Evolutionary conservation across 2,329 filamentous ascomycete genomes (phyloP), one percentile per base, ranked within the genome.

Genomic region (Pestalotiopsis sp.): DNA sequence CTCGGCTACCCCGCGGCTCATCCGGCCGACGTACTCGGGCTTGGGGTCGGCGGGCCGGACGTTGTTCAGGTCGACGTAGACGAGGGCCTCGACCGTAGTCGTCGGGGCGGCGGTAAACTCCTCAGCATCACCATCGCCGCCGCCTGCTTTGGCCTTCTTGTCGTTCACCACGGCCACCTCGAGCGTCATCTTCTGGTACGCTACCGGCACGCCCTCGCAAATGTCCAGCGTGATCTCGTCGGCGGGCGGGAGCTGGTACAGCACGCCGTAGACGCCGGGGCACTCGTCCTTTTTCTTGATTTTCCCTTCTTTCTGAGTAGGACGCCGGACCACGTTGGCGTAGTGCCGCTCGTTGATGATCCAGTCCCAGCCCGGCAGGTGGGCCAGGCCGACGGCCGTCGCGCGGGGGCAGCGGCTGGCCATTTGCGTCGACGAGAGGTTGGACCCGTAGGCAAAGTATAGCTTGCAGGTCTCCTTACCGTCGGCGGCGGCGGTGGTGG

Each of bases 371-470:
- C 82, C 81, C 1, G 77, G 75, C 3, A 94, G 83, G 23, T 85
- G 79, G 3, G 84, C 91, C 65, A 92, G 80, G 58, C 89, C 89
- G 6, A 89, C 76, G 66, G 88, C 87, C 13, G 76, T 80, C 2
- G 88, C 87, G 14, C 76, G 78, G 67, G 89, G 90, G 75, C 91
- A 93, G 66, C 91, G 89, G 61, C 77, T 72, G 4, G 73, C 73
- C 91, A 94, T 93, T 78, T 93, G 91, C 36, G 84, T 79, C 0
- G 85, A 84, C 77, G 89, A 92, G 69, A 93, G 85, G 78, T 93
- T 93, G 76, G 87, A 90, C 71, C 91, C 91, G 79, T 91, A 93
- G 74, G 87, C 91, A 76, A 93, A 92, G 82, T 92, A 92, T 71
- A 89, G 78, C 9, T 52, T 52, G 20, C 17, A 20, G 38, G 0